Conservation (phyloP, 2,329 filamentous ascomycete species). For the Colletotrichum sp. region DNA sequence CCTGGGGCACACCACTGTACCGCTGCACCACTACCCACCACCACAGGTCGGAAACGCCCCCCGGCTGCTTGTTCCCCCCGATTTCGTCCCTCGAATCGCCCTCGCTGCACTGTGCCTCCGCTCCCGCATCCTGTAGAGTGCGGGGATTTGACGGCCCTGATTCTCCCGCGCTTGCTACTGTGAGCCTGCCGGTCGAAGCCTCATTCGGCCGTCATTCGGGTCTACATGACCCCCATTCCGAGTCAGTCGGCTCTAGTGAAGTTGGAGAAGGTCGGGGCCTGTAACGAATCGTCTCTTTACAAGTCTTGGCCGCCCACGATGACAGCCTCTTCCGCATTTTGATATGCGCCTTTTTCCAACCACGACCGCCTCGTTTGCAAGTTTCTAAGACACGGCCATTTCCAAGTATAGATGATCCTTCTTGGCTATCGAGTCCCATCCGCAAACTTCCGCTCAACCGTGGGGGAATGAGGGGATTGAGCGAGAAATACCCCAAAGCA, state of each 20-base stretch:
- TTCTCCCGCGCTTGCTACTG: conserved; percentile 13
- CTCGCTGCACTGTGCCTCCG: conserved; percentile 16
- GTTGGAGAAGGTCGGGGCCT: conserved; percentile 3
- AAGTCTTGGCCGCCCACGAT: conserved; percentile 2
- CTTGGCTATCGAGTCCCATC: conserved; percentile 6
- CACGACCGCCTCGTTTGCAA: conserved; percentile 13
- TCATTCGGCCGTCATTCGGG: conserved; percentile 4
- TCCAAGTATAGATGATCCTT: conserved; percentile 15
- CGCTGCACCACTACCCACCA: conserved; percentile 15
- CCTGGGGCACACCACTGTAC: not conserved
- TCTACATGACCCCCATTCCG: conserved; percentile 10
- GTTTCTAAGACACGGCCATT: conserved; percentile 7
- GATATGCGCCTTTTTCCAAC: conserved; percentile 14
- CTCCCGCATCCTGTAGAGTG: conserved; percentile 19
- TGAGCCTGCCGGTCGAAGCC: not conserved
- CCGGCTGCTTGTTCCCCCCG: conserved; percentile 3
- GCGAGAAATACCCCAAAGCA: conserved; percentile 1
- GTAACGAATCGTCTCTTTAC: not conserved
- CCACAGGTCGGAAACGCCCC: conserved; percentile 1
- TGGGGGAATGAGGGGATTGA: not conserved
- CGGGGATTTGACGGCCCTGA: conserved; percentile 22
- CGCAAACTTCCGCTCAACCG: conserved; percentile 13
- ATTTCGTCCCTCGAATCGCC: conserved; percentile 5
- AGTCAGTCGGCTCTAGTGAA: conserved; percentile 11
- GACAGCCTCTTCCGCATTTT: not conserved